A percentile compares a stretch with the other conserved stretches of the same genome.
These are phyloP conservation scores for Colletotrichum shisoi DNA, from an alignment of 2,329 filamentous ascomycete species.

Conservation along the genomic window DNA sequence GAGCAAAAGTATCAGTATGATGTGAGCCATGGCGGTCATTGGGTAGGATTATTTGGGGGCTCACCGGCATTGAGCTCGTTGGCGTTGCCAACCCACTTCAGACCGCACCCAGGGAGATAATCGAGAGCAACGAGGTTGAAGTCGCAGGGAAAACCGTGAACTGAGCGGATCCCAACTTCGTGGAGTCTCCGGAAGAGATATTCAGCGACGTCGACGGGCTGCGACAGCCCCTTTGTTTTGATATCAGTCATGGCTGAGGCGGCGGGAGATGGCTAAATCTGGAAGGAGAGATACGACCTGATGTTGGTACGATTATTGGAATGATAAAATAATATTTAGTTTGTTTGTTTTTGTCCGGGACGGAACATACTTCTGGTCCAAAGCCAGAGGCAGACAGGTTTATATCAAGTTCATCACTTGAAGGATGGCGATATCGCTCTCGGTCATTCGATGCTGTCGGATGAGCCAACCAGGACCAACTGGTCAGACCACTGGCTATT, in stretches of 20 bases:
- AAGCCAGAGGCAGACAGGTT: conserved; percentile 1
- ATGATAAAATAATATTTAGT: neutral
- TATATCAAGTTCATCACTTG: conserved; percentile 15
- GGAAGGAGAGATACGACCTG: neutral
- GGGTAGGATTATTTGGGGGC: conserved; percentile 42
- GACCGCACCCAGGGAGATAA: conserved; percentile 65
- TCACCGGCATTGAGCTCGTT: conserved; percentile 77
- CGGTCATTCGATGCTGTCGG: neutral
- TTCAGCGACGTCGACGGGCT: conserved; percentile 68
- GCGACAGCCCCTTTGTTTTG: conserved; percentile 53
- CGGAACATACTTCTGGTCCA: neutral
- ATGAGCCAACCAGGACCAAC: conserved; percentile 8
- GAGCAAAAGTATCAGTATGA: conserved; percentile 43
- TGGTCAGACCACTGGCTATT: conserved; percentile 28
- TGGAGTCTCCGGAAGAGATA: conserved; percentile 72
- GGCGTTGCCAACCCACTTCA: conserved; percentile 73
- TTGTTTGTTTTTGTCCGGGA: neutral
- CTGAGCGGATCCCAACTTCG: conserved; percentile 69
- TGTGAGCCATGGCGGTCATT: neutral
- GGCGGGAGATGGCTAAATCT: neutral
- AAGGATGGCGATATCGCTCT: conserved; percentile 1
- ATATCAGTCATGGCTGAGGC: conserved; percentile 48
- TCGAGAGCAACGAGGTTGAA: conserved; percentile 76
- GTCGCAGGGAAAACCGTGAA: conserved; percentile 76
- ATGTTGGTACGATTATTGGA: neutral